These are phyloP conservation scores for Fusarium sp. DNA, from an alignment of 2,329 filamentous ascomycete genomes.

Conservation along the genomic window DNA sequence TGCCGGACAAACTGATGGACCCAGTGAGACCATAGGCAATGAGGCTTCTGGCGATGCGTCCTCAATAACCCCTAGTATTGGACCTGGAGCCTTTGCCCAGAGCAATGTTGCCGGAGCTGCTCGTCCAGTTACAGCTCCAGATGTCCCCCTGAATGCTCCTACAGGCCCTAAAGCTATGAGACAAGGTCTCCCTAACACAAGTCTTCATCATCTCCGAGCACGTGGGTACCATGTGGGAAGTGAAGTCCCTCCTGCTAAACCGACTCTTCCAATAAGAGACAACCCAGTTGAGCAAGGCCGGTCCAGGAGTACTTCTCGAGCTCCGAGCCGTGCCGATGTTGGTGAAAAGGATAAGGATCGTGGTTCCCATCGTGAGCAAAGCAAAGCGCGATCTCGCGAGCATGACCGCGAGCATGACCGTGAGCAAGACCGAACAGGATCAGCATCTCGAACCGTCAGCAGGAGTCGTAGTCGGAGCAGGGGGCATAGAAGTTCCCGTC, in stretches of 20 bases:
- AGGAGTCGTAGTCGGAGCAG: conserved; percentile 56
- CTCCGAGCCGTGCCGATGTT: conserved; percentile 29
- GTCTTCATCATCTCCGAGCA: conserved; percentile 74
- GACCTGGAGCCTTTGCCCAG: conserved; percentile 31
- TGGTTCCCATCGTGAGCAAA: conserved; percentile 51
- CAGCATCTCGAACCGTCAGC: conserved; percentile 48
- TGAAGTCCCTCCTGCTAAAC: conserved; percentile 50
- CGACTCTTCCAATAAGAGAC: conserved; percentile 32
- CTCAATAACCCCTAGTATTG: conserved; percentile 40
- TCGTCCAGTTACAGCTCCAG: conserved; percentile 51
- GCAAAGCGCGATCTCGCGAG: conserved; percentile 51
- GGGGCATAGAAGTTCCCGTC: conserved; percentile 61
- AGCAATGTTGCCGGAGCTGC: conserved; percentile 46
- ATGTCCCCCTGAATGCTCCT: conserved; percentile 77
- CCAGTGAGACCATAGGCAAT: conserved; percentile 51
- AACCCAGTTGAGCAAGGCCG: conserved; percentile 44
- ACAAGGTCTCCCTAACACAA: conserved; percentile 86
- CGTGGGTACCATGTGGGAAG: conserved; percentile 62
- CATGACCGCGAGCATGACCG: conserved; percentile 46
- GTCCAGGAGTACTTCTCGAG: conserved; percentile 64
- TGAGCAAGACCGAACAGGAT: conserved; percentile 50
- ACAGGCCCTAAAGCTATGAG: conserved; percentile 96
- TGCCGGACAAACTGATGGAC: conserved; percentile 40
- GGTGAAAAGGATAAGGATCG: conserved; percentile 54
- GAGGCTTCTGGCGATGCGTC: conserved; percentile 42